phyloP scores from a whole-genome alignment of 177 flowering plant genomes.

The Viscum album region DNA sequence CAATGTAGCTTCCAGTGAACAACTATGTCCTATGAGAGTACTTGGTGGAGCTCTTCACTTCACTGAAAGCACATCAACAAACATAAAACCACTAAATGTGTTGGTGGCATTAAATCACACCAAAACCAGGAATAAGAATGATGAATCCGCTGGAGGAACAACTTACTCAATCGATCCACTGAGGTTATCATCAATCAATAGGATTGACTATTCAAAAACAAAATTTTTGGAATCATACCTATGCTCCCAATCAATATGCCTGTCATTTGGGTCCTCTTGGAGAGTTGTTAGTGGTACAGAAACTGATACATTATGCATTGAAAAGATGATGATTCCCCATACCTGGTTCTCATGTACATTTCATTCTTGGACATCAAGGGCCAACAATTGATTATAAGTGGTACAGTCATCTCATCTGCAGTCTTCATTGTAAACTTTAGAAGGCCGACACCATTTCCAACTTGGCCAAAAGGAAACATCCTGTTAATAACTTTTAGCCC shows the following conservation, averaged over 20 bases:
- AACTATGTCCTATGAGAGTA: too few species aligned
- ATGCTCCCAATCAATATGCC: conserved; percentile 94
- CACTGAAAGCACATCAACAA: too few species aligned
- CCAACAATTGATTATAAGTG: conserved; percentile 97
- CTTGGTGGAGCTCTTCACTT: too few species aligned
- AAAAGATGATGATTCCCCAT: conserved; percentile 76
- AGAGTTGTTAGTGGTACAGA: conserved; percentile 92
- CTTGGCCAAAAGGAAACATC: conserved; percentile 74
- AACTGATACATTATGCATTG: conserved; percentile 79
- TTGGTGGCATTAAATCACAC: conserved; percentile 63
- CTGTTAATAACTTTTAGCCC: conserved; percentile 81
- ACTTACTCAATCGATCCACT: conserved; percentile 99
- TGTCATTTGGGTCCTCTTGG: conserved; percentile 75
- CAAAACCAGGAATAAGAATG: conserved; percentile 76
- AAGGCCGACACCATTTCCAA: conserved; percentile 78
- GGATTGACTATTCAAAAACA: conserved; percentile 75
- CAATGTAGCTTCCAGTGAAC: too few species aligned
- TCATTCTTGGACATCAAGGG: conserved; percentile 92
- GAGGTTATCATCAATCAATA: conserved; percentile 77
- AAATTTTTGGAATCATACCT: conserved; percentile 77
- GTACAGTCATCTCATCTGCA: conserved; percentile 71
- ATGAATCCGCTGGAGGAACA: conserved; percentile 74
- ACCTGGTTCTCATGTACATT: conserved; percentile 88
- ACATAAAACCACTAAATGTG: conserved; percentile 78
- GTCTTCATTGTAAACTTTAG: conserved; percentile 95